Conservation (phyloP, 2,329 filamentous ascomycete genomes). For the Pyrenophora teres region DNA sequence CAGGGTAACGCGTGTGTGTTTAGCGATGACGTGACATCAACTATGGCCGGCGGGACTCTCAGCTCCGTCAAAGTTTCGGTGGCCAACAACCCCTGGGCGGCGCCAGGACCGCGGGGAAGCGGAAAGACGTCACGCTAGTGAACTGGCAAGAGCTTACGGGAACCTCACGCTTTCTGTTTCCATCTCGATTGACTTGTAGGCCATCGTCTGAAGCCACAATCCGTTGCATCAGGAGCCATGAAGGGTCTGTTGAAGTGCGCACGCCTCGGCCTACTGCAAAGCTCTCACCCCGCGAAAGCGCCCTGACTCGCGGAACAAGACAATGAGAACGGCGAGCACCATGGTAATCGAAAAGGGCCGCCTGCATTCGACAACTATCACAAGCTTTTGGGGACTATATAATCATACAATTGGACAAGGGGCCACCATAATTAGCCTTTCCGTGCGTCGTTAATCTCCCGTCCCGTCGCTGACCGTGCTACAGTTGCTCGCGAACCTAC, state of each 20-base stretch:
- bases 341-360: conserved; percentile 22
- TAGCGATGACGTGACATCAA: conserved; percentile 29
- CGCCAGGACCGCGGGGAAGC: conserved; percentile 21
- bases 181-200: neutral
- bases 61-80: conserved; percentile 19
- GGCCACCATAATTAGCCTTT: conserved; percentile 37
- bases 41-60: conserved; percentile 1
- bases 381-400: conserved; percentile 39
- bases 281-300: neutral
- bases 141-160: conserved; percentile 33
- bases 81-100: conserved; percentile 9
- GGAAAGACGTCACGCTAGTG: conserved; percentile 19
- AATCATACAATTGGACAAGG: conserved; percentile 46
- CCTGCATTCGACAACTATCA: conserved; percentile 36
- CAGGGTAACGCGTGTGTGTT: conserved; percentile 1
- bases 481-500: conserved; percentile 11
- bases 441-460: conserved; percentile 10
- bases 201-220: neutral
- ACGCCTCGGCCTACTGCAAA: conserved; percentile 2
- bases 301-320: conserved; percentile 17
- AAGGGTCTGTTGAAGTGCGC: neutral
- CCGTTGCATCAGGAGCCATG: no score
- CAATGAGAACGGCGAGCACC: neutral
- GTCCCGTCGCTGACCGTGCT: conserved; percentile 11
- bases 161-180: conserved; percentile 29